phyloP scores from a whole-genome alignment of 139 green algal species.

The Coelastrella sp. region DNA sequence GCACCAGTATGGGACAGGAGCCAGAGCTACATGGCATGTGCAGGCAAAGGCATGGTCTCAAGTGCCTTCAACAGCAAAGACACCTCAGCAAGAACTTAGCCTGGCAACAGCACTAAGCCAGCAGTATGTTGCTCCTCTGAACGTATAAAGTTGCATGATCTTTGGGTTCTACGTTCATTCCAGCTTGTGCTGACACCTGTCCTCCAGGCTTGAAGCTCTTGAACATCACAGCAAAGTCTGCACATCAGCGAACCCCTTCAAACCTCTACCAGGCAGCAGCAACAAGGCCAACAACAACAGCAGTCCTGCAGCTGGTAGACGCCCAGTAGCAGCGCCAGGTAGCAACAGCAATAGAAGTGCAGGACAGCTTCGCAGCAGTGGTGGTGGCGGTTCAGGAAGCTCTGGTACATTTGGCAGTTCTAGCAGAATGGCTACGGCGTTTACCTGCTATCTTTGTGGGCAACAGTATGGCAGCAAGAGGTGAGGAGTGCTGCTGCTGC shows the following conservation, averaged over 20 bases:
- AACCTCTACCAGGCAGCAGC: neutral
- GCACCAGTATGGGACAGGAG: too few species aligned
- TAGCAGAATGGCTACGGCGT: neutral
- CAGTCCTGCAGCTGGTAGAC: neutral
- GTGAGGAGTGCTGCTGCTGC: too few species aligned
- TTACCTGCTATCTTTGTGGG: neutral
- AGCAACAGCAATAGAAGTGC: neutral
- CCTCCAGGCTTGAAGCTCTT: neutral
- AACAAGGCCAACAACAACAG: neutral
- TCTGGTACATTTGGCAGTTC: neutral
- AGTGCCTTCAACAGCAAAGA: too few species aligned
- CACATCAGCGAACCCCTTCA: neutral
- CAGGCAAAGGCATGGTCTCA: too few species aligned
- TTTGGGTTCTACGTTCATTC: too few species aligned
- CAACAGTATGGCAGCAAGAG: slow-evolving; percentile 5
- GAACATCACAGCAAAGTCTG: neutral
- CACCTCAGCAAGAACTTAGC: too few species aligned
- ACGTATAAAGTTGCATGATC: too few species aligned
- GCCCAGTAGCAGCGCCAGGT: neutral
- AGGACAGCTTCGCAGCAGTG: neutral
- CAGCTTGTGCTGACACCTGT: too few species aligned
- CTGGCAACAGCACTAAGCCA: too few species aligned
- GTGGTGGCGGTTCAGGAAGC: neutral
- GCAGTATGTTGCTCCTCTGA: too few species aligned
- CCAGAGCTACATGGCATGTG: too few species aligned